A percentile compares a stretch with the other conserved stretches of the same genome.
Evolutionary conservation across 495 filamentous ascomycete species (phyloP).

Genomic region (Trichoderma reesei): DNA sequence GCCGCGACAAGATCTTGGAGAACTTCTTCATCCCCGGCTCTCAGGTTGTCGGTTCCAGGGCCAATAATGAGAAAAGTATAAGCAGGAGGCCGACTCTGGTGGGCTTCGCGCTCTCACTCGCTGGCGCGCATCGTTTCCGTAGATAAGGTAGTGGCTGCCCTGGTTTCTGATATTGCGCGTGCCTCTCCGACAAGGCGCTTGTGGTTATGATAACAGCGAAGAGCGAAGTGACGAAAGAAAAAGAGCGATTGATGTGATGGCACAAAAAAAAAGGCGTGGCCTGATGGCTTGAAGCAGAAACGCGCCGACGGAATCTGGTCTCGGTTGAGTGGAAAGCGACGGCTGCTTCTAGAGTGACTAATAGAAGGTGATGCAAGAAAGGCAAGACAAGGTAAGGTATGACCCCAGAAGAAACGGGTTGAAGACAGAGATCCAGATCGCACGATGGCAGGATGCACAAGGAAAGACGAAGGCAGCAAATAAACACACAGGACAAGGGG

Average conservation of each 20-base stretch:
- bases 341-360: neutral
- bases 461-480: neutral
- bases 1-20: conserved; percentile 9
- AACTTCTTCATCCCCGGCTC: conserved; percentile 3
- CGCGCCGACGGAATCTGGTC: neutral
- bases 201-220: neutral
- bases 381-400: neutral
- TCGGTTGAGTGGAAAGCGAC: neutral
- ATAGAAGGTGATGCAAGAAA: no score
- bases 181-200: neutral
- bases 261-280: neutral
- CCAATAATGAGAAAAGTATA: neutral
- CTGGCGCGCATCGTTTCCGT: neutral
- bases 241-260: no score
- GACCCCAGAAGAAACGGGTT: neutral
- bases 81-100: neutral
- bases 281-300: no score
- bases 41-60: neutral
- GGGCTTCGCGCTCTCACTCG: neutral
- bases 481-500: neutral
- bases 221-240: no score
- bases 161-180: neutral
- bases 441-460: neutral
- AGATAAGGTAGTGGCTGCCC: neutral
- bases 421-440: neutral